Conservation (phyloP, 306 rosid species). For the Medicago ruthenica region DNA sequence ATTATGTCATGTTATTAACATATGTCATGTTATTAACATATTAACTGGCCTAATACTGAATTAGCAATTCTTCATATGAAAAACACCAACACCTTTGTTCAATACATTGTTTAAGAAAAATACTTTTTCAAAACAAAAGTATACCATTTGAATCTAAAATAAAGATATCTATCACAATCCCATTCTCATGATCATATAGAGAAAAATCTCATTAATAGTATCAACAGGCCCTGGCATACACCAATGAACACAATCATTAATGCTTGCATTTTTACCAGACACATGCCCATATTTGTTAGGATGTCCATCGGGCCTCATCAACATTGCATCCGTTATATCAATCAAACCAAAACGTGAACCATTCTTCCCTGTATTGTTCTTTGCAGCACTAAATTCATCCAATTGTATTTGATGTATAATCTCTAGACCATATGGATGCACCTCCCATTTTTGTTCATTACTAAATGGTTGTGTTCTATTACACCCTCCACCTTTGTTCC, state of each 20-base stretch:
- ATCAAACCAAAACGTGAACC: constrained; percentile 60
- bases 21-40: no score
- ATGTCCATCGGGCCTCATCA: constrained; percentile 89
- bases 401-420: constrained; percentile 52
- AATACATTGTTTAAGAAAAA: not conserved
- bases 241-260: constrained; percentile 95
- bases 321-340: constrained; percentile 66
- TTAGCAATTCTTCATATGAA: not conserved
- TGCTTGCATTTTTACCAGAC: constrained; percentile 38
- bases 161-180: not conserved
- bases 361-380: constrained; percentile 46
- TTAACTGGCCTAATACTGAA: not conserved
- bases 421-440: constrained; percentile 49
- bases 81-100: not conserved
- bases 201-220: constrained; percentile 81
- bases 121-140: not conserved
- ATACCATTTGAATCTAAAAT: not conserved
- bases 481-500: constrained; percentile 84
- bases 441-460: constrained; percentile 47
- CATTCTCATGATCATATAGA: constrained; percentile 54
- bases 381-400: constrained; percentile 61
- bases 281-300: constrained; percentile 65
- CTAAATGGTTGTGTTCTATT: constrained; percentile 58
- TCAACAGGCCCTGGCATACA: constrained; percentile 96
- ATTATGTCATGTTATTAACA: not conserved